Percentiles rank a stretch among this genome's conserved stretches.
Evolutionary conservation across 371 early-diverging fungal genomes (phyloP).

Genomic region (Umbelopsis sp.): DNA sequence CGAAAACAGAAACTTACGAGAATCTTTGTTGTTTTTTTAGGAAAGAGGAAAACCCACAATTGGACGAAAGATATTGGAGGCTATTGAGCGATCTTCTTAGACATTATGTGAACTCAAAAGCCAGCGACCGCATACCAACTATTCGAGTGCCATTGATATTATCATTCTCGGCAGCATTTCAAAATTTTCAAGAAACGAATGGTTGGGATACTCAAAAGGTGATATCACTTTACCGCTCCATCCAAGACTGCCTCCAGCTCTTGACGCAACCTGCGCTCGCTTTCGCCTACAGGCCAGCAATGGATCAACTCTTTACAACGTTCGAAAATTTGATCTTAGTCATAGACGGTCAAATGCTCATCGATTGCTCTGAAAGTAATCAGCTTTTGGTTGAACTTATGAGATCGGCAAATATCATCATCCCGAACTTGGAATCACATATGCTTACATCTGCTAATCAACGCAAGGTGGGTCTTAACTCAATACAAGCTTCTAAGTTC

Average conservation of each 20-base stretch:
- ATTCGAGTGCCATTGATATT: constrained; percentile 10
- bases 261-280: constrained; percentile 36
- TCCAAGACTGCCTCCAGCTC: constrained; percentile 22
- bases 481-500: no score
- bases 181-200: not conserved
- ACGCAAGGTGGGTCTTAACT: constrained; percentile 32
- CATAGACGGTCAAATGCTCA: constrained; percentile 22
- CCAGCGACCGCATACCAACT: constrained; percentile 10
- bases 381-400: constrained; percentile 21
- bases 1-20: not conserved
- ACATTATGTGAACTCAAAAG: constrained; percentile 1
- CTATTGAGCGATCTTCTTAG: not conserved
- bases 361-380: not conserved
- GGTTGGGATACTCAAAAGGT: not conserved
- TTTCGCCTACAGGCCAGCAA: constrained; percentile 40
- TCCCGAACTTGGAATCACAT: constrained; percentile 34
- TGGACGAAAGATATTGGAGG: constrained; percentile 10
- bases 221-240: constrained; percentile 19
- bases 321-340: constrained; percentile 33
- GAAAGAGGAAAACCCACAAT: constrained; percentile 12
- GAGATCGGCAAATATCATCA: constrained; percentile 23
- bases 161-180: not conserved
- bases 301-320: constrained; percentile 38
- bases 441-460: constrained; percentile 41
- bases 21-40: not conserved